phyloP scores from a whole-genome alignment of 345 rosid genomes.

The Hypericum perforatum region DNA sequence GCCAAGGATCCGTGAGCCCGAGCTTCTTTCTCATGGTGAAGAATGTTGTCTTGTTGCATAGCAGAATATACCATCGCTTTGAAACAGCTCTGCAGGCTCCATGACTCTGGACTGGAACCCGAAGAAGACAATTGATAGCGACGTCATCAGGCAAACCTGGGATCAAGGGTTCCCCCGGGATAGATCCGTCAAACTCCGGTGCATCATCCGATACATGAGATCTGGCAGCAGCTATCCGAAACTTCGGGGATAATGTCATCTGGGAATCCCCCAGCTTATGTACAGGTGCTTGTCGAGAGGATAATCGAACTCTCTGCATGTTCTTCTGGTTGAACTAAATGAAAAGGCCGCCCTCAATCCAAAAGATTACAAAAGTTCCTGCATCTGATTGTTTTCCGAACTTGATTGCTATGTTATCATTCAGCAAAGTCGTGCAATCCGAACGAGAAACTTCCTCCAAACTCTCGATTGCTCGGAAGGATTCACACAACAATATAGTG shows the following conservation, averaged over 20 bases:
- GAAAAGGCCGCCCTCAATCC: constrained; percentile 5
- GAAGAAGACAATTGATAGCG: constrained; percentile 64
- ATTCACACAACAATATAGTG: background rate
- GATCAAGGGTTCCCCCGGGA: constrained; percentile 45
- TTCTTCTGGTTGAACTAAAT: constrained; percentile 2
- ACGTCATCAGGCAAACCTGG: constrained; percentile 90
- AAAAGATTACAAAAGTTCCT: constrained; percentile 2
- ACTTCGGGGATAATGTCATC: constrained; percentile 71
- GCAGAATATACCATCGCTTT: constrained; percentile 70
- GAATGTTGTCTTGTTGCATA: constrained; percentile 57
- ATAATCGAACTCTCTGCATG: constrained; percentile 85
- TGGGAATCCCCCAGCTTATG: constrained; percentile 84
- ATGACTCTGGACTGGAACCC: constrained; percentile 67
- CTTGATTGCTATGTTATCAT: background rate
- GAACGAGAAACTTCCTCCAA: background rate
- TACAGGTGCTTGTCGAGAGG: constrained; percentile 69
- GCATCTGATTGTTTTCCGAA: constrained; percentile 5
- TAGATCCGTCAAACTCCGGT: constrained; percentile 41
- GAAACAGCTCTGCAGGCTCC: constrained; percentile 51
- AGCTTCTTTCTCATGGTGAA: constrained; percentile 57
- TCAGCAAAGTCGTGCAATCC: constrained; percentile 5
- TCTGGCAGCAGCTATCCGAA: constrained; percentile 51
- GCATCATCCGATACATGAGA: constrained; percentile 48
- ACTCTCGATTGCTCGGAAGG: background rate
- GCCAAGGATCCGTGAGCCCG: constrained; percentile 78